Base-by-base conservation (phyloP, 2,329 filamentous ascomycete genomes). In the Colletotrichum cuscutae region DNA sequence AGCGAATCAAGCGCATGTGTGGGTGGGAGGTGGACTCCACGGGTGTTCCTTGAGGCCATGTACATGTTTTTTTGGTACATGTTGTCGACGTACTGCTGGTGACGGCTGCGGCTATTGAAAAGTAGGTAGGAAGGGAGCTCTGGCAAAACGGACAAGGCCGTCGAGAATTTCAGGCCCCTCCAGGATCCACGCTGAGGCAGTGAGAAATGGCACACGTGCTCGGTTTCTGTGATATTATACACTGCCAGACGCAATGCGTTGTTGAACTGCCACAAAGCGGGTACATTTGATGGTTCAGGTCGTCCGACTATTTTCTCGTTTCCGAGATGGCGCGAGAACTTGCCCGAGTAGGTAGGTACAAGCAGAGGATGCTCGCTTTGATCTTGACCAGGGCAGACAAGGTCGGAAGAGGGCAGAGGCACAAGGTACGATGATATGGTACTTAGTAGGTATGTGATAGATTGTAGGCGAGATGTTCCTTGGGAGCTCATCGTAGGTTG, bases 21-120 rank as follows among this genome's bases (percentile, higher is more conserved):
- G 49, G 9, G 30, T 32, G 49, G 11, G 30, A 28, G 53, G 53
- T 28, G 37, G 30, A 22, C 53, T 68, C 65, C 65, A 72, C 65
- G 59, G 69, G 32, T 69, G 22, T 63, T 69, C 59, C 69, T 69
- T 69, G 69, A 69, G 52, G 30, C 37, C 53, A 58, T 46, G 52
- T 68, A 60, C 58, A 68, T 32, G 52, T 58, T 13, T 13, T 7
- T 52, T n/a, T 11, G 60, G 42, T 52, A 62, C 60, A 32, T 62
- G 19, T 13, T 12, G 19, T 52, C 24, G 19, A 52, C n/a, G 12
- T 30, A 35, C 61, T 63, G 12, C 37, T 15, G 42, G 37, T 54
- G 46, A 54, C 30, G 61, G 24, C 30, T 64, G 46, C 30, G 28
- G 30, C 22, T 13, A 12, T 64, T 3, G n/a, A 32, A 54, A 37